phyloP scores from a whole-genome alignment of 768 basidiomycete species.

The Hygrophoropsis aurantiaca region DNA sequence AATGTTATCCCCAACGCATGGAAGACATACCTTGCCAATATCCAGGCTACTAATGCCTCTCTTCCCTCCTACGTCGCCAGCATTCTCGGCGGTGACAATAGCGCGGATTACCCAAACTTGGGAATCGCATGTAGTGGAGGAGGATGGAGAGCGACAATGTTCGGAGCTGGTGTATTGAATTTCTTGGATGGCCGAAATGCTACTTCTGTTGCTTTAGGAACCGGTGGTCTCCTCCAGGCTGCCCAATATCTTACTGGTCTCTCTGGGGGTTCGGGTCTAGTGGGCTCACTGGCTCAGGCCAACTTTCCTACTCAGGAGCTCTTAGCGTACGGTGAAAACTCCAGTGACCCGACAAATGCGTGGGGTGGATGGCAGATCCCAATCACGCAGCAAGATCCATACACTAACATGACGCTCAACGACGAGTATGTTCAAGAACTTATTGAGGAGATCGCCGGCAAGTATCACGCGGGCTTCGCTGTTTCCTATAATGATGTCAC shows the following conservation, averaged over 20 bases:
- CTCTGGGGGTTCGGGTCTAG: constrained; percentile 20
- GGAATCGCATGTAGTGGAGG: constrained; percentile 41
- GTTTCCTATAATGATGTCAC: constrained; percentile 10
- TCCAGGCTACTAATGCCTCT: constrained; percentile 18
- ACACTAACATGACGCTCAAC: constrained; percentile 12
- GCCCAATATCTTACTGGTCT: constrained; percentile 39
- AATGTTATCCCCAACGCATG: constrained; percentile 34
- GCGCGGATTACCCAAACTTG: constrained; percentile 12
- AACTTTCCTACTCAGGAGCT: constrained; percentile 25
- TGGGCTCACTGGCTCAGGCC: constrained; percentile 26
- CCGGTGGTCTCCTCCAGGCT: constrained; percentile 36
- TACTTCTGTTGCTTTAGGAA: constrained; percentile 25
- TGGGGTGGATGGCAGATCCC: constrained; percentile 19
- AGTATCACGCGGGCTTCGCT: constrained; percentile 11
- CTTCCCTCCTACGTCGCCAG: constrained; percentile 28
- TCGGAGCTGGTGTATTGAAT: constrained; percentile 32
- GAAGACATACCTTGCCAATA: constrained; percentile 31
- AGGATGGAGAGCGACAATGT: constrained; percentile 39
- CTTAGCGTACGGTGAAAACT: constrained; percentile 16
- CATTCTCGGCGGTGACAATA: constrained; percentile 19
- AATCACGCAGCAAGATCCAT: constrained; percentile 8
- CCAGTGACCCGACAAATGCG: constrained; percentile 3
- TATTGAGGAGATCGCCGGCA: constrained; percentile 16
- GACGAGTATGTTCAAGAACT: constrained; percentile 12
- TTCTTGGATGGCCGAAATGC: constrained; percentile 32